These are phyloP conservation scores for Tubosaeta sp. DNA, from an alignment of 768 basidiomycete species.

Conservation along the genomic window DNA sequence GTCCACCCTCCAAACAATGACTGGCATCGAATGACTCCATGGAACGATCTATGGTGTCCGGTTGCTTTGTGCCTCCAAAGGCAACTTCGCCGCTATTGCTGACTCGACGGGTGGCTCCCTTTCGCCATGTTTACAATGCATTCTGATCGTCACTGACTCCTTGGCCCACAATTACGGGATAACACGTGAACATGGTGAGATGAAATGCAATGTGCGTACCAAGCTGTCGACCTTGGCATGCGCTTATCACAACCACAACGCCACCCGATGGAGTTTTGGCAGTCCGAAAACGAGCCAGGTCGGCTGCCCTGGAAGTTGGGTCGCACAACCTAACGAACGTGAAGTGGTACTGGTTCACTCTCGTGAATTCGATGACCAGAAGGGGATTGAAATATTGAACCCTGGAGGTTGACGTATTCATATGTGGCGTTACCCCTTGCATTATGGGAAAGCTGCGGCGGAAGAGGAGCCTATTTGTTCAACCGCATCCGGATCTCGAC, in stretches of 20 bases:
- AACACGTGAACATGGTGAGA: not conserved
- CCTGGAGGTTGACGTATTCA: not conserved
- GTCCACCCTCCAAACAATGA: not conserved
- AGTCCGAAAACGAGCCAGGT: conserved; percentile 5
- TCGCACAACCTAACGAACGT: not conserved
- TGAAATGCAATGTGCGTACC: not conserved
- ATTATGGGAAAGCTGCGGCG: not conserved
- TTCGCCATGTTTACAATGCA: not conserved
- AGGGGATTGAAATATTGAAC: not conserved
- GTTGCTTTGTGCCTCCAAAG: not conserved
- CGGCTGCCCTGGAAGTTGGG: not conserved
- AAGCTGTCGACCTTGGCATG: conserved; percentile 10
- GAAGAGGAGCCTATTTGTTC: not conserved
- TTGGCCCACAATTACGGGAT: not conserved
- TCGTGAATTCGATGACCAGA: not conserved
- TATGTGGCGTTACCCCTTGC: not conserved
- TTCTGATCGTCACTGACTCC: not conserved
- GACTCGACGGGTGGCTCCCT: not conserved
- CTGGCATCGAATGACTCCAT: not conserved
- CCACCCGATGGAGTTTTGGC: not conserved
- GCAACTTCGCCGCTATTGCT: not conserved
- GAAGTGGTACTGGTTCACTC: not conserved
- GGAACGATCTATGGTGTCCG: not conserved
- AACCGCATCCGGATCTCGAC: not conserved
- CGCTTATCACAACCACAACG: conserved; percentile 1